Conservation (phyloP, 2,329 filamentous ascomycete genomes). For the Epichloe bromicola region DNA sequence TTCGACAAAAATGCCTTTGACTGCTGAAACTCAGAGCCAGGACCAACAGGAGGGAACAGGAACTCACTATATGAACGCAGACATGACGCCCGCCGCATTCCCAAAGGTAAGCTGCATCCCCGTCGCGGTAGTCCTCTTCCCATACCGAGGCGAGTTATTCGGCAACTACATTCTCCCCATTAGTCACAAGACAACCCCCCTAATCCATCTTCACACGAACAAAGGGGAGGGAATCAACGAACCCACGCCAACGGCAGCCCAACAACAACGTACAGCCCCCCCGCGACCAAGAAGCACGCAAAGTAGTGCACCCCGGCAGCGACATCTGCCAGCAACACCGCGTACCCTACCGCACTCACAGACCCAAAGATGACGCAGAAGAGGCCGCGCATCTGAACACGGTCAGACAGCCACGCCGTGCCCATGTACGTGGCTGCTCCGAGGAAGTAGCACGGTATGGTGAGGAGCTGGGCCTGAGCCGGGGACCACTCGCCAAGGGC, state of each 20-base stretch:
- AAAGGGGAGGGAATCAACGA: constrained; percentile 5
- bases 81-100: constrained; percentile 60
- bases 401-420: constrained; percentile 54
- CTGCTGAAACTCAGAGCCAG: not conserved
- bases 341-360: constrained; percentile 56
- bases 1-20: no score
- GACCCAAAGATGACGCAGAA: constrained; percentile 50
- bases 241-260: constrained; percentile 44
- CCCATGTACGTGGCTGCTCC: constrained; percentile 58
- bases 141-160: constrained; percentile 60
- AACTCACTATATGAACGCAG: constrained; percentile 49
- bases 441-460: constrained; percentile 64
- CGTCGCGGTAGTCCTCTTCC: constrained; percentile 60
- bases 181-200: not conserved
- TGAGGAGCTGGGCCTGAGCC: constrained; percentile 60
- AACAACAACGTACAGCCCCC: constrained; percentile 52
- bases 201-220: not conserved
- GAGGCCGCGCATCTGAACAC: constrained; percentile 49
- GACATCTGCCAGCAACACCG: constrained; percentile 48
- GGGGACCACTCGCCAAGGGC: constrained; percentile 50
- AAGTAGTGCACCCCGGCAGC: constrained; percentile 56
- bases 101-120: constrained; percentile 59
- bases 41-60: not conserved
- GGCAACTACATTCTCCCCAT: constrained; percentile 27
- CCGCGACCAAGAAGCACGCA: constrained; percentile 61